Conservation (phyloP, 805 yeast species). For the Teunomyces pallodes region DNA sequence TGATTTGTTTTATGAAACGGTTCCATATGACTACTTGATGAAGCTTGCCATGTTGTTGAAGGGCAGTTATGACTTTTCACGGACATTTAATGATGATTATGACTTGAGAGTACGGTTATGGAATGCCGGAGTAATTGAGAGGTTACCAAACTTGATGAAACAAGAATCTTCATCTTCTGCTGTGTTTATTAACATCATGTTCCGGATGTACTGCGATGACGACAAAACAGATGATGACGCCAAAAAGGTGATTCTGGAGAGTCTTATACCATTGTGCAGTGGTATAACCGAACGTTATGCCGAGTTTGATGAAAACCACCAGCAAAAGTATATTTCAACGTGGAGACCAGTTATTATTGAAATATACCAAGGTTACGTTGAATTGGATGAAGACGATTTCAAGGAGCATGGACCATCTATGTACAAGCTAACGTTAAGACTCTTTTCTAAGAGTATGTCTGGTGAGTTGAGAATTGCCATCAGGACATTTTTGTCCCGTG, state of each 20-base stretch:
- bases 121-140: slow-evolving; percentile 89
- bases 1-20: slow-evolving; percentile 61
- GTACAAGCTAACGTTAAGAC: slow-evolving; percentile 56
- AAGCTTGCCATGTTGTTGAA: slow-evolving; percentile 59
- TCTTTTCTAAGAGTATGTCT: slow-evolving; percentile 60
- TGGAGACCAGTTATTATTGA: slow-evolving; percentile 94
- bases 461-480: slow-evolving; percentile 61
- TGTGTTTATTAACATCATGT: slow-evolving; percentile 76
- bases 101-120: slow-evolving; percentile 84
- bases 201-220: slow-evolving; percentile 72
- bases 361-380: slow-evolving; percentile 77
- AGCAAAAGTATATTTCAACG: slow-evolving; percentile 72
- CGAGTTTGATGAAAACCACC: slow-evolving; percentile 72
- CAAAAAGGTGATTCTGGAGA: slow-evolving; percentile 48
- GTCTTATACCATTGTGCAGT: slow-evolving; percentile 66
- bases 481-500: slow-evolving; percentile 53
- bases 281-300: slow-evolving; percentile 69
- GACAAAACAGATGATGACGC: slow-evolving; percentile 47
- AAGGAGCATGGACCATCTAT: slow-evolving; percentile 53
- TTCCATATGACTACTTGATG: slow-evolving; percentile 66
- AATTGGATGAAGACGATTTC: slow-evolving; percentile 74
- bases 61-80: slow-evolving; percentile 76
- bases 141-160: slow-evolving; percentile 84
- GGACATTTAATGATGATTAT: slow-evolving; percentile 83
- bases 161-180: slow-evolving; percentile 92